Conservation (phyloP, 768 basidiomycete genomes). For the Termitomyces sp. region DNA sequence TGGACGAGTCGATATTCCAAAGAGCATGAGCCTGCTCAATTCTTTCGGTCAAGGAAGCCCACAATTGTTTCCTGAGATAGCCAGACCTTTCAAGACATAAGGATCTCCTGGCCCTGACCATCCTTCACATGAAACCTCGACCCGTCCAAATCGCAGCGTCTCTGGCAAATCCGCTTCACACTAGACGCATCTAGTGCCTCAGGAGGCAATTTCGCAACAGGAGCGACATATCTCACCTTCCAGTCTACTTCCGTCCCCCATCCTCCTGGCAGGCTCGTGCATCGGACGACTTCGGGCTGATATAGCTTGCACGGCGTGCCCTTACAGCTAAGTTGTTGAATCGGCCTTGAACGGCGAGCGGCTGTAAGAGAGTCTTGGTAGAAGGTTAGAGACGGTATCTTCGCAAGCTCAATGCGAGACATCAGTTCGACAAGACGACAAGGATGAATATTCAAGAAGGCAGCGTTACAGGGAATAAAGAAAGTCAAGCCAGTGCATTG, state of each 20-base stretch:
- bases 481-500: neutral
- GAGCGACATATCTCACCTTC: conserved; percentile 53
- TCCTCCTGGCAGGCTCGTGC: conserved; percentile 70
- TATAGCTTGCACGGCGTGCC: conserved; percentile 76
- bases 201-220: neutral
- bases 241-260: conserved; percentile 81
- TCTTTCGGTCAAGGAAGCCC: neutral
- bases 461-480: neutral
- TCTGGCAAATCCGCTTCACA: conserved; percentile 90
- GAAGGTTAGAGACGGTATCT: conserved; percentile 74
- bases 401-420: conserved; percentile 67
- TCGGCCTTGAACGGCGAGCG: conserved; percentile 58
- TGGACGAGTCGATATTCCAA: conserved; percentile 80
- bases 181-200: conserved; percentile 28
- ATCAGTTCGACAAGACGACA: conserved; percentile 27
- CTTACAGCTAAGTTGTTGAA: conserved; percentile 76
- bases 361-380: conserved; percentile 64
- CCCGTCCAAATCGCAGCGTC: conserved; percentile 74
- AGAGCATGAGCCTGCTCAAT: conserved; percentile 69
- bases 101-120: conserved; percentile 81
- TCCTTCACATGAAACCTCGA: conserved; percentile 88
- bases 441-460: neutral
- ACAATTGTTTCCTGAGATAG: neutral
- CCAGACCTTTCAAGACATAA: conserved; percentile 76
- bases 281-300: conserved; percentile 83